Base-by-base conservation (phyloP, 2,329 filamentous ascomycete genomes). In the Paecilomyces formosus region DNA sequence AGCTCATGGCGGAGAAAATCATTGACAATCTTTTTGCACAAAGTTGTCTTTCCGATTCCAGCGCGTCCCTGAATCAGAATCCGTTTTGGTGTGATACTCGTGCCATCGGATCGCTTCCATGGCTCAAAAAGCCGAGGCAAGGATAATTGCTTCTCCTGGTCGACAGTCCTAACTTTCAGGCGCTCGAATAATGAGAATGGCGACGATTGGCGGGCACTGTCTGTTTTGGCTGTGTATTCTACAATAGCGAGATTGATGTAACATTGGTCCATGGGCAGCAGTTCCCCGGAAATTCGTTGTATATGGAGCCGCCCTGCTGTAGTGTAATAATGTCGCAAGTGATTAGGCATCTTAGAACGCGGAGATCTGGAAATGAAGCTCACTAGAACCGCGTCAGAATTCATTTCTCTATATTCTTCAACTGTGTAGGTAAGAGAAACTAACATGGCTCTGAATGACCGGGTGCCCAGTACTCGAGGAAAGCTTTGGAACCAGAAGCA, bases 211-310 rank as follows among this genome's bases (percentile, higher is more conserved):
- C 18, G 49, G 13, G 15, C 4, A n/a, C n/a, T 35, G 33, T 22
- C 15, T 28, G 12, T 22, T 49, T 31, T 24, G 15, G 33, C 39
- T 57, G 12, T n/a, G 53, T 68, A 58, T 60, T 74, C 64, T 24
- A 76, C 57, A n/a, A 76, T 66, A 53, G 66, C 67, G 22, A 77
- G 71, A 59, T 78, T 77, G 60, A 77, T 76, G 53, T 76, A 77
- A 61, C 72, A 76, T 39, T 70, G 66, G 28, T 72, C 63, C 65
- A 76, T 74, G 2, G 64, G 22, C 28, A 76, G 60, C 11, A 3
- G 3, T 0, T 70, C 64, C 31, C 72, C 72, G 6, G 72, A 76
- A 28, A 77, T 67, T 18, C 72, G 67, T 61, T 72, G 58, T 50
- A 76, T 74, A 35, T 62, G 57, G 49, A 76, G 68, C 54, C 55